Evolutionary conservation across 306 rosid genomes (phyloP).

Genomic region (Acacia acuminata): DNA sequence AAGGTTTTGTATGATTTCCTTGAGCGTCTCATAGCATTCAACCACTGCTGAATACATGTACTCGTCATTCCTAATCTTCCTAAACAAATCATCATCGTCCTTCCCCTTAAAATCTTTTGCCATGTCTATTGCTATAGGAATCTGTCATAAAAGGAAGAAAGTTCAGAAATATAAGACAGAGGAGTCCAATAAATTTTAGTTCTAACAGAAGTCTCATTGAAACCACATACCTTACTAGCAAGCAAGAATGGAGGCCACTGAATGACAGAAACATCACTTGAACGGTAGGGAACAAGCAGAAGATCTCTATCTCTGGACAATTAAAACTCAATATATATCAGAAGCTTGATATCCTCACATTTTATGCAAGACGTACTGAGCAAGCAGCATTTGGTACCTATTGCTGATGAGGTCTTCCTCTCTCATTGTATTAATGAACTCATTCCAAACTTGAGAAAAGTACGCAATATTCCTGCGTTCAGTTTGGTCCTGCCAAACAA

Average conservation of each 20-base stretch:
- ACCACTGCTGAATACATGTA: slow-evolving; percentile 69
- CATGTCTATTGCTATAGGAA: slow-evolving; percentile 80
- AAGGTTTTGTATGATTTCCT: slow-evolving; percentile 47
- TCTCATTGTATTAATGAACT: slow-evolving; percentile 64
- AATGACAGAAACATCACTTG: slow-evolving; percentile 48
- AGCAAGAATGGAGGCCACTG: slow-evolving; percentile 89
- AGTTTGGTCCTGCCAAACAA: slow-evolving; percentile 43
- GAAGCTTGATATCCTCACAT: slow-evolving; percentile 12
- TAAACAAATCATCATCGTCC: slow-evolving; percentile 59
- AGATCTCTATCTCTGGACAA: slow-evolving; percentile 63
- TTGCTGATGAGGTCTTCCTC: slow-evolving; percentile 68
- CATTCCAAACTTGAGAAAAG: slow-evolving; percentile 72
- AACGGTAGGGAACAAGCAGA: slow-evolving; percentile 60
- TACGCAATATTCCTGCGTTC: slow-evolving; percentile 52
- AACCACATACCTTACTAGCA: slow-evolving; percentile 70
- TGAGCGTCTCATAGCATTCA: slow-evolving; percentile 69
- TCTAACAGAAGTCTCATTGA: slow-evolving; percentile 9
- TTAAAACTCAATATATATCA: slow-evolving; percentile 24
- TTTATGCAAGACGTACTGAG: slow-evolving; percentile 11
- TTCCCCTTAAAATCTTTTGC: slow-evolving; percentile 69
- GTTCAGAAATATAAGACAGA: not conserved
- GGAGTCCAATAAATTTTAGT: not conserved
- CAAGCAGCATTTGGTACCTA: slow-evolving; percentile 43
- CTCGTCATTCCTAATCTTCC: slow-evolving; percentile 51
- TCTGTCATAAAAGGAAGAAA: slow-evolving; percentile 46